Evolutionary conservation across 306 rosid species (phyloP).

Genomic region (Pterocarpus macrocarpus): DNA sequence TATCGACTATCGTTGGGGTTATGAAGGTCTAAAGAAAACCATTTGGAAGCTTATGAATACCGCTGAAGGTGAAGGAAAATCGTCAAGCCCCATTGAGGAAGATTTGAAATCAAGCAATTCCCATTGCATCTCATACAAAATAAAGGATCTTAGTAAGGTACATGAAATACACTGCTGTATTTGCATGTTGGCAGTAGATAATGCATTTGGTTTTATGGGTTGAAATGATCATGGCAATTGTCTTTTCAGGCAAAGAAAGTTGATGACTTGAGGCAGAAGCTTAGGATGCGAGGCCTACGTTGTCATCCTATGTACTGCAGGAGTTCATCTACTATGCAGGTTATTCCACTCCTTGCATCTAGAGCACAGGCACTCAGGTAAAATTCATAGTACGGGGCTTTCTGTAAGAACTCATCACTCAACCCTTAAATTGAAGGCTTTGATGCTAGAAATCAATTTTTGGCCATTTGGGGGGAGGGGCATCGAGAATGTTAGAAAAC

Average conservation of each 20-base stretch:
- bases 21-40: constrained; percentile 49
- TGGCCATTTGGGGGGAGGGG: background rate
- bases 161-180: constrained; percentile 12
- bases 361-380: constrained; percentile 60
- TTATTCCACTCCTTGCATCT: constrained; percentile 55
- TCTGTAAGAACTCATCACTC: too few relatives aligned
- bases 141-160: constrained; percentile 47
- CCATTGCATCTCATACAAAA: constrained; percentile 51
- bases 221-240: constrained; percentile 19
- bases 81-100: constrained; percentile 42
- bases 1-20: constrained; percentile 51
- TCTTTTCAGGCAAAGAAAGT: constrained; percentile 47
- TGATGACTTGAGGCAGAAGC: constrained; percentile 56
- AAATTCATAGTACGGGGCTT: background rate
- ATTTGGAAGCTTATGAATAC: constrained; percentile 47
- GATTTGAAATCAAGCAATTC: constrained; percentile 47
- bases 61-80: constrained; percentile 24
- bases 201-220: background rate
- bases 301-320: constrained; percentile 56
- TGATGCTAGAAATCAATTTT: background rate
- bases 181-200: background rate
- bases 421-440: background rate
- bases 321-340: constrained; percentile 38
- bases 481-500: too few relatives aligned
- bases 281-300: constrained; percentile 52